Evolutionary conservation across 805 yeast genomes (phyloP), one percentile per base, ranked within the genome.

Genomic region (Ogataea nakhonphanomensis): DNA sequence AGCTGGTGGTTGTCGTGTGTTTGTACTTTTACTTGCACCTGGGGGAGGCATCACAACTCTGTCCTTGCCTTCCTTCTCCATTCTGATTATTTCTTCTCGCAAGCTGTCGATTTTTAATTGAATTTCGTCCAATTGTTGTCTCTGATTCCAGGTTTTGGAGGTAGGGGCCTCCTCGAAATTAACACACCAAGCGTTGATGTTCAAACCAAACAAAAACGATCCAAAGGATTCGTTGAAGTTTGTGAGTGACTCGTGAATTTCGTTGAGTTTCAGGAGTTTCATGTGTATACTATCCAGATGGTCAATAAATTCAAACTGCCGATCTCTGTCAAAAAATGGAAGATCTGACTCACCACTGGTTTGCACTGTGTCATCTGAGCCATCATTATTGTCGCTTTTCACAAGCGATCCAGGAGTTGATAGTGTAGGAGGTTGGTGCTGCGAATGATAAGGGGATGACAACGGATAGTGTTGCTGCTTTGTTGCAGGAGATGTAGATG

Each of bases 151-250:
- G 7, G 53, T 51, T 25, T 50, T 51, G 2, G 45, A 37, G 6
- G 45, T 52, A 1, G 63, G 59, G 2, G 58, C 45, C 34, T 59
- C 57, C 14, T 67, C 64, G 51, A 85, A 85, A 54, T 84, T 89
- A 21, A 84, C 84, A 62, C 95, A 85, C 82, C 93, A 88, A 46
- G 95, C 90, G 54, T 89, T 87, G 61, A 87, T 79, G 56, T 83
- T 78, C 35, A 88, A 62, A 1, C 96, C 95, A 54, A 84, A 86
- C 37, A 88, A 57, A 39, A 88, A 79, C 28, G 90, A 46, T 8
- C 57, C 79, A 51, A 89, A 77, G 2, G 87, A 76, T 60, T 88
- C 96, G 56, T 87, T 87, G 60, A 89, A 81, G 22, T 70, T 66
- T 3, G 72, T 70, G 14, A 89, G 61, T 5, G 77, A 75, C 31